These are phyloP conservation scores for Emmonsiellopsis sp. DNA, from an alignment of 2,329 filamentous ascomycete species.

Conservation along the genomic window DNA sequence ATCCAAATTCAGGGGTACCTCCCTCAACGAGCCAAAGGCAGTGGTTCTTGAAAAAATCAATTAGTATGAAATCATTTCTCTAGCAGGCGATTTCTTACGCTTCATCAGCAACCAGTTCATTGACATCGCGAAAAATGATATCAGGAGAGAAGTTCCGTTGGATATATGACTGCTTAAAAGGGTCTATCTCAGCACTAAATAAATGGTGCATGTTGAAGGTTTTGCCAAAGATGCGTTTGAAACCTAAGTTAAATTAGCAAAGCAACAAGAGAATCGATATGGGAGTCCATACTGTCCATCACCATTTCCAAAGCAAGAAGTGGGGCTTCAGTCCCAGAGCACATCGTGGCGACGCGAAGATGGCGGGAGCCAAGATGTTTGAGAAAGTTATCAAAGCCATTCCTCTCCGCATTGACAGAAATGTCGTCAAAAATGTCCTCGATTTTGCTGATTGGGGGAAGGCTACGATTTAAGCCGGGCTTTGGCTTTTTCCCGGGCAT, in stretches of 20 bases:
- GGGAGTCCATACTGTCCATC: constrained; percentile 29
- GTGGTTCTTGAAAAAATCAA: constrained; percentile 42
- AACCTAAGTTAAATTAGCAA: constrained; percentile 15
- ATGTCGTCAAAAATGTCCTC: constrained; percentile 43
- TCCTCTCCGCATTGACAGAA: constrained; percentile 26
- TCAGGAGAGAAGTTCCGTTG: constrained; percentile 47
- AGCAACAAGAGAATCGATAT: neutral
- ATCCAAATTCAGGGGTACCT: constrained; percentile 51
- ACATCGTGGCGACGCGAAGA: constrained; percentile 59
- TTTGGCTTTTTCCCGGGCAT: constrained; percentile 11
- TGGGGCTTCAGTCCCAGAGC: constrained; percentile 69
- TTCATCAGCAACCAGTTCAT: constrained; percentile 41
- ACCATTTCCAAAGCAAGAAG: constrained; percentile 56
- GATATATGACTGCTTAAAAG: constrained; percentile 57
- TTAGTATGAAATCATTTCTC: constrained; percentile 4
- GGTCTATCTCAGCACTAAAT: constrained; percentile 56
- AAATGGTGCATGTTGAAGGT: constrained; percentile 43
- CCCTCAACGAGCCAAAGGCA: constrained; percentile 51
- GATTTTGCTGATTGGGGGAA: constrained; percentile 40
- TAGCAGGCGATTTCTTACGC: constrained; percentile 36
- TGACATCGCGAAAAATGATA: constrained; percentile 50
- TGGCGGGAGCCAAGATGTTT: constrained; percentile 25
- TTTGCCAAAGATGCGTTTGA: constrained; percentile 21
- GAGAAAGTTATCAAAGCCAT: constrained; percentile 27
- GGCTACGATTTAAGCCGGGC: constrained; percentile 19